A percentile compares a stretch with the other conserved stretches of the same genome.
These are phyloP conservation scores for Metschnikowia noctiluminum DNA, from an alignment of 805 yeast species.

Conservation along the genomic window DNA sequence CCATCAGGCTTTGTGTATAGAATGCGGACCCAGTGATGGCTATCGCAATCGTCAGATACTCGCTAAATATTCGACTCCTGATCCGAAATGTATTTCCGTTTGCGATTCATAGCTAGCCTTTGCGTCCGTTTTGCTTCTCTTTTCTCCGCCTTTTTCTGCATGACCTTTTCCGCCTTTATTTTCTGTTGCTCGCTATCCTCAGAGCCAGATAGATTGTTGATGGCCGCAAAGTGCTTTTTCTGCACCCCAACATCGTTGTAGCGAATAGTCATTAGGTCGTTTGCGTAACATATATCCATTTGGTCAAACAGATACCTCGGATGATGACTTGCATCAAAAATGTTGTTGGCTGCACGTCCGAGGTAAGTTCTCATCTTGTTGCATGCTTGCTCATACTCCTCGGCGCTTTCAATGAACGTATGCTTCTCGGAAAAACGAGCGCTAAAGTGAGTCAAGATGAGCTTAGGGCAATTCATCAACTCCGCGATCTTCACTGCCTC, in stretches of 20 bases:
- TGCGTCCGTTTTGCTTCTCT: constrained; percentile 34
- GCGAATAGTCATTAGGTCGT: constrained; percentile 36
- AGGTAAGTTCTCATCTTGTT: constrained; percentile 29
- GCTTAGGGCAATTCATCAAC: constrained; percentile 65
- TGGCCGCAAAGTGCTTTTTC: constrained; percentile 21
- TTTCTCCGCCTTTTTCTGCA: constrained; percentile 27
- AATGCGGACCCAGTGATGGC: too few relatives aligned
- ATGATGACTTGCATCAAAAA: constrained; percentile 16
- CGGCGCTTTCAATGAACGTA: constrained; percentile 25
- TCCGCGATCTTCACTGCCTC: constrained; percentile 77
- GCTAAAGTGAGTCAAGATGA: constrained; percentile 87
- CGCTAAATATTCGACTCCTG: not conserved
- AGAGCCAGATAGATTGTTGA: constrained; percentile 22
- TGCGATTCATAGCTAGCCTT: constrained; percentile 21
- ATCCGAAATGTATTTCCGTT: constrained; percentile 6
- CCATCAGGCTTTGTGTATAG: too few relatives aligned
- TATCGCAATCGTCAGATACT: too few relatives aligned
- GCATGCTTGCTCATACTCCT: constrained; percentile 22
- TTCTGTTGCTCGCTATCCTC: constrained; percentile 19
- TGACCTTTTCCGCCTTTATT: constrained; percentile 22
- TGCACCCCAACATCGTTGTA: constrained; percentile 28
- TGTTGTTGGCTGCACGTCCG: constrained; percentile 23
- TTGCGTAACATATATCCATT: constrained; percentile 38
- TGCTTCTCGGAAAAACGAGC: constrained; percentile 62
- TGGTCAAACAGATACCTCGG: constrained; percentile 22